phyloP scores from a whole-genome alignment of 164 flowering plant genomes.

The Vitis labrusca region DNA sequence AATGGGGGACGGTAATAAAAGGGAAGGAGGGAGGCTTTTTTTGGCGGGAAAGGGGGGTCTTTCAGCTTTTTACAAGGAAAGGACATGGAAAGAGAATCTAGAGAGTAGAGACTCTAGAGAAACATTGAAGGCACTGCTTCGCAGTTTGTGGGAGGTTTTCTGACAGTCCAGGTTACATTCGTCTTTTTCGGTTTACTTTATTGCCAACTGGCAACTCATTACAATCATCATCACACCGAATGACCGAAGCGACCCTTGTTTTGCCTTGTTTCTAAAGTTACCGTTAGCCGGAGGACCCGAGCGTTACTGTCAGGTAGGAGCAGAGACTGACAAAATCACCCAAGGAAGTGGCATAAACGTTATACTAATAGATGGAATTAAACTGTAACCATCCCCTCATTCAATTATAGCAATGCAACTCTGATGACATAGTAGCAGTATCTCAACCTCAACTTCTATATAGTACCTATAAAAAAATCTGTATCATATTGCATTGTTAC shows the following conservation, averaged over 20 bases:
- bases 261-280: not conserved
- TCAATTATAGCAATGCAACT: not conserved
- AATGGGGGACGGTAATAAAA: constrained; percentile 3
- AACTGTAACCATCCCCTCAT: no score
- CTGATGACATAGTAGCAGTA: not conserved
- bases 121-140: not conserved
- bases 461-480: constrained; percentile 1
- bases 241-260: no score
- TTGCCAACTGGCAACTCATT: no score
- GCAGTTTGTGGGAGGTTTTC: constrained; percentile 11
- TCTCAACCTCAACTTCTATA: not conserved
- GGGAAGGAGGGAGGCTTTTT: not conserved
- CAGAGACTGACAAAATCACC: not conserved
- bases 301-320: not conserved
- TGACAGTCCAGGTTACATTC: constrained; percentile 23
- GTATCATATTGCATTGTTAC: not conserved
- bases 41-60: constrained; percentile 48
- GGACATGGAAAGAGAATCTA: constrained; percentile 7
- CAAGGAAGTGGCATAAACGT: not conserved
- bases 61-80: constrained; percentile 9
- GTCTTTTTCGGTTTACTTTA: constrained; percentile 11
- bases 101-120: not conserved
- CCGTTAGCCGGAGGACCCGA: not conserved
- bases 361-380: no score
- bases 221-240: no score